Base-by-base conservation (phyloP, 352 stramenopile genomes). In the Phytophthora hybrid region DNA sequence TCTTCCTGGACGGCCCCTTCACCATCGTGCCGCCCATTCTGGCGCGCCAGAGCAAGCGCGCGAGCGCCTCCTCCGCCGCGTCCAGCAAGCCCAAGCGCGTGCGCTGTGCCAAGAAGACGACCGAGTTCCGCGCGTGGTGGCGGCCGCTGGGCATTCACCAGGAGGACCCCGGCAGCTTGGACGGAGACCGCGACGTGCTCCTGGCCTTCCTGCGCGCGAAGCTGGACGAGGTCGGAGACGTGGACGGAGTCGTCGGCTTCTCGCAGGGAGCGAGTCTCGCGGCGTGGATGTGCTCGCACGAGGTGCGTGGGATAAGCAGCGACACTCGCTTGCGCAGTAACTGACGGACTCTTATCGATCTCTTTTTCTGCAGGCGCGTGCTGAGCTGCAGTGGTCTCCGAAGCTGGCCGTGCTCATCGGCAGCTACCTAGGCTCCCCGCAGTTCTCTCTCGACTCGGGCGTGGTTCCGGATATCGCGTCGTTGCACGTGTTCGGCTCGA, bases 211-310 rank as follows among this genome's bases (percentile, higher is more conserved):
- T 96, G 59, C 83, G 82, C 18, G 69, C 76, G 23, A 86, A 91
- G 49, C 70, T 96, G 31, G 60, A 76, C 4, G 78, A 88, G 56
- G 54, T 93, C 3, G 87, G 88, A 54, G 74, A 89, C 1, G 74
- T 95, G 18, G 89, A 96, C 59, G 88, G 82, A 37, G 87, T 96
- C 5, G 63, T 96, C n/a, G 89, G 89, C 4, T 96, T 96, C 67
- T 95, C 88, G 3, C 89, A 96, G 69, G 89, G 89, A 41, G 89
- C 89, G 18, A 92, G 78, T 61, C 74, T 96, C 16, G 89, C 88
- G 26, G 81, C 89, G 53, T 95, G 88, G 88, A 87, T 96, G 74
- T 95, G 89, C 71, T 89, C 89, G 11, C 62, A 83, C 14, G 79
- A 93, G 74, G 83, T 89, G 26, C 58, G 59, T 71, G 16, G 59